These are phyloP conservation scores for Cordyceps tenuipes DNA, from an alignment of 2,329 filamentous ascomycete species.

Conservation along the genomic window DNA sequence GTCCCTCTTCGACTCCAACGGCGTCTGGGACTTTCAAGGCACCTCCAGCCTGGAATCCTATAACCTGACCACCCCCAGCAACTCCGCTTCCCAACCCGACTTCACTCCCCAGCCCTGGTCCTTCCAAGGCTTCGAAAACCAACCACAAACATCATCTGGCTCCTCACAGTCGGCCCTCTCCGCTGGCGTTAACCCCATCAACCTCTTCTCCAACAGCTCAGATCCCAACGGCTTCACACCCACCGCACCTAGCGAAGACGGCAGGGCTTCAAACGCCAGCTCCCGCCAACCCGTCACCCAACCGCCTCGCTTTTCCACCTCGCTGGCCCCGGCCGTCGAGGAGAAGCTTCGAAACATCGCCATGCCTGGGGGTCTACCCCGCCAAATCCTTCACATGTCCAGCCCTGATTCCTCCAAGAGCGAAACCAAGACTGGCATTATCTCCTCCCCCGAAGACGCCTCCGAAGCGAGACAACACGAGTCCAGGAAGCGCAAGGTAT, in stretches of 20 bases:
- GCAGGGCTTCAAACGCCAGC: slow-evolving; percentile 10
- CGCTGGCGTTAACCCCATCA: slow-evolving; percentile 22
- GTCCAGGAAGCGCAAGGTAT: slow-evolving; percentile 62
- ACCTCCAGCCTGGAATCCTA: slow-evolving; percentile 40
- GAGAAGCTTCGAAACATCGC: slow-evolving; percentile 55
- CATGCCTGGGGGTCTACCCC: slow-evolving; percentile 55
- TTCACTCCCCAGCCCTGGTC: slow-evolving; percentile 29
- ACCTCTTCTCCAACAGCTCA: slow-evolving; percentile 18
- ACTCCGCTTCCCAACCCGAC: slow-evolving; percentile 25
- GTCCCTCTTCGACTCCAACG: slow-evolving; percentile 22
- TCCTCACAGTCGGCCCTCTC: slow-evolving; percentile 20
- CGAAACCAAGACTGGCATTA: slow-evolving; percentile 36
- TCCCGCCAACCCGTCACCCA: not conserved
- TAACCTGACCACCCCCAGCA: slow-evolving; percentile 28
- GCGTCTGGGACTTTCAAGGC: slow-evolving; percentile 40
- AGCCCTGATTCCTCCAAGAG: slow-evolving; percentile 49
- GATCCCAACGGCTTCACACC: slow-evolving; percentile 25
- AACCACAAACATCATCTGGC: slow-evolving; percentile 13
- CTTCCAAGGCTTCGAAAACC: slow-evolving; percentile 27
- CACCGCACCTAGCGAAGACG: slow-evolving; percentile 20
- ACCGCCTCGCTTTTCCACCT: slow-evolving; percentile 13
- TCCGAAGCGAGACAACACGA: slow-evolving; percentile 38
- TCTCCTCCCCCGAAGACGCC: slow-evolving; percentile 52
- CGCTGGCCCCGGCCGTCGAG: slow-evolving; percentile 49
- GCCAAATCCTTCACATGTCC: slow-evolving; percentile 47